Conservation (phyloP, 2,329 filamentous ascomycete genomes). For the Parascedosporium putredinis region DNA sequence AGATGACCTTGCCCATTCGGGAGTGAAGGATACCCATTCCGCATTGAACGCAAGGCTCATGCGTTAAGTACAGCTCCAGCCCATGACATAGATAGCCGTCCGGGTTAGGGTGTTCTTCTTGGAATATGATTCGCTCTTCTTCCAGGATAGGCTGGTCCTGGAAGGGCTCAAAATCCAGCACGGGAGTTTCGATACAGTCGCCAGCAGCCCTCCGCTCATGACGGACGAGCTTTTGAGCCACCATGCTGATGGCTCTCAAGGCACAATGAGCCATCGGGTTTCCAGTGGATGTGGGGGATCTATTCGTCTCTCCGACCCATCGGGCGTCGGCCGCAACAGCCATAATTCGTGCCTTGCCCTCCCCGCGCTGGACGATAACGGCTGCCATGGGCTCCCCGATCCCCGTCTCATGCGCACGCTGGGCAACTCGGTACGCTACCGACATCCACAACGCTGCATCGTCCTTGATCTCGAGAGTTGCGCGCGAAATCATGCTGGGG, state of each 20-base stretch:
- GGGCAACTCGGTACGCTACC: constrained; percentile 54
- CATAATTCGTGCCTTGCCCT: constrained; percentile 45
- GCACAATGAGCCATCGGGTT: constrained; percentile 73
- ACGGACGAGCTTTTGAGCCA: constrained; percentile 56
- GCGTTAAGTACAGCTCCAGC: constrained; percentile 85
- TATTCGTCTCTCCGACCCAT: constrained; percentile 44
- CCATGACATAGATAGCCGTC: constrained; percentile 92
- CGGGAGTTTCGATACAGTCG: constrained; percentile 23
- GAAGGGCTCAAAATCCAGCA: constrained; percentile 51
- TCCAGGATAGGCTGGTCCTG: constrained; percentile 58
- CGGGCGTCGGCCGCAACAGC: constrained; percentile 69
- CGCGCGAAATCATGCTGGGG: constrained; percentile 60
- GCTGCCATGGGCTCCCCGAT: constrained; percentile 63
- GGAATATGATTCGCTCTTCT: constrained; percentile 53
- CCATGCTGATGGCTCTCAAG: constrained; percentile 72
- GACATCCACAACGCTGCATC: constrained; percentile 58
- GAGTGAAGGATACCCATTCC: constrained; percentile 95
- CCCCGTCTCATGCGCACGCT: constrained; percentile 43
- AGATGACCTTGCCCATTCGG: constrained; percentile 77
- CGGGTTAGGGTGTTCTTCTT: constrained; percentile 52
- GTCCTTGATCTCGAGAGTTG: constrained; percentile 56
- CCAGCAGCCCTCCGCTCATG: constrained; percentile 36
- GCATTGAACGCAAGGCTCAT: constrained; percentile 95
- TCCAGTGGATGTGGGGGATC: constrained; percentile 37
- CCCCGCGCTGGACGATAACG: constrained; percentile 59